These are phyloP conservation scores for Clathrospora elynae DNA, from an alignment of 2,329 filamentous ascomycete species.

Conservation along the genomic window DNA sequence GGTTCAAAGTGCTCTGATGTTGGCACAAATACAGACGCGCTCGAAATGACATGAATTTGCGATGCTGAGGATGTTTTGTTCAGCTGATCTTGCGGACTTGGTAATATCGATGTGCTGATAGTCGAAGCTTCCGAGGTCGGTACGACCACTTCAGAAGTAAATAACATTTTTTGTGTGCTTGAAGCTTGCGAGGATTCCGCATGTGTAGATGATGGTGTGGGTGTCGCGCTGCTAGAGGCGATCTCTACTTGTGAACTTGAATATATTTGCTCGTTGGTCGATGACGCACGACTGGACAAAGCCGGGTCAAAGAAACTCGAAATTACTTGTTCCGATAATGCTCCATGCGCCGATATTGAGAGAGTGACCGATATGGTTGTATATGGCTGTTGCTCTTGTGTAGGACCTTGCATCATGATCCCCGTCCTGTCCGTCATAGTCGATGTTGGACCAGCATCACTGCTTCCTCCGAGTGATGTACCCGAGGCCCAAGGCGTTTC, in stretches of 20 bases:
- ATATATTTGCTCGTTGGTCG: background rate
- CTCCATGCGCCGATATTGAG: background rate
- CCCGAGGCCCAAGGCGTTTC: background rate
- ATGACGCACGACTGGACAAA: background rate
- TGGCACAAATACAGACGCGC: too few relatives aligned
- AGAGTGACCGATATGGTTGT: background rate
- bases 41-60: too few relatives aligned
- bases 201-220: background rate
- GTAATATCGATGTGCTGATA: too few relatives aligned
- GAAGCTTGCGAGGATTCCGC: too few relatives aligned
- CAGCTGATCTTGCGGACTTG: too few relatives aligned
- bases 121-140: too few relatives aligned
- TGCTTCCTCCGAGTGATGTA: background rate
- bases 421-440: background rate
- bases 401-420: background rate
- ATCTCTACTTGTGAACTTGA: too few relatives aligned
- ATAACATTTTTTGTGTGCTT: too few relatives aligned
- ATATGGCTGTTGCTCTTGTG: background rate
- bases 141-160: too few relatives aligned
- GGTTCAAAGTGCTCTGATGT: too few relatives aligned
- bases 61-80: too few relatives aligned
- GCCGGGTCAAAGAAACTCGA: background rate
- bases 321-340: background rate
- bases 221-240: background rate
- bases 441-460: background rate